These are phyloP conservation scores for Kluyveromyces marxianus DNA, from an alignment of 1,139 yeast genomes.

Conservation along the genomic window DNA sequence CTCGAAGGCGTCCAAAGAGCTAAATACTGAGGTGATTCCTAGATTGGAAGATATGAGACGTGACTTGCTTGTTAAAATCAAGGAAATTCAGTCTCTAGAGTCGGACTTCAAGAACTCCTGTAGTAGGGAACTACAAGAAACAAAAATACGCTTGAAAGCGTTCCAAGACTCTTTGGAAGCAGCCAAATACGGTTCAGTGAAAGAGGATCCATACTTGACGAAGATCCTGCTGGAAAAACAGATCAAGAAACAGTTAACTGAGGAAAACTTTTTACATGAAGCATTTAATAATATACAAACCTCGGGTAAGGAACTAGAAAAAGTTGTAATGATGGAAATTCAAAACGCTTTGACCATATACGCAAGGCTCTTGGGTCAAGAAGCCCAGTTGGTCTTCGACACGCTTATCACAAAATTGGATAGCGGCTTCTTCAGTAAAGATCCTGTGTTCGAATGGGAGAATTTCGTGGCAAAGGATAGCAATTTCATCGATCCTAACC, in stretches of 20 bases:
- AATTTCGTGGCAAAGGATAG: slow-evolving; percentile 66
- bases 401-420: slow-evolving; percentile 60
- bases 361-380: slow-evolving; percentile 59
- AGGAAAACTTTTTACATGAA: slow-evolving; percentile 80
- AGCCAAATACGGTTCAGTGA: slow-evolving; percentile 31
- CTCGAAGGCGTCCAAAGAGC: slow-evolving; percentile 62
- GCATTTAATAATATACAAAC: slow-evolving; percentile 82
- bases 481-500: slow-evolving; percentile 67
- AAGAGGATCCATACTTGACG: slow-evolving; percentile 71
- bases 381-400: slow-evolving; percentile 61
- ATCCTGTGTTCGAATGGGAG: slow-evolving; percentile 84
- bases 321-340: slow-evolving; percentile 77
- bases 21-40: slow-evolving; percentile 64
- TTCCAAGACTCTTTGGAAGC: slow-evolving; percentile 43
- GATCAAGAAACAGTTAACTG: slow-evolving; percentile 66
- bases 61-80: slow-evolving; percentile 75
- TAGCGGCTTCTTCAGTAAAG: slow-evolving; percentile 68
- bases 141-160: slow-evolving; percentile 44
- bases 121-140: slow-evolving; percentile 56
- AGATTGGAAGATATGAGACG: slow-evolving; percentile 78
- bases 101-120: slow-evolving; percentile 78
- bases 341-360: slow-evolving; percentile 73
- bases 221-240: slow-evolving; percentile 69
- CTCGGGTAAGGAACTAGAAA: slow-evolving; percentile 83
- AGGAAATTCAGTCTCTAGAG: slow-evolving; percentile 74